Evolutionary conservation across 805 yeast species (phyloP), one percentile per base, ranked within the genome.

Genomic region (Metschnikowia vanudenii): DNA sequence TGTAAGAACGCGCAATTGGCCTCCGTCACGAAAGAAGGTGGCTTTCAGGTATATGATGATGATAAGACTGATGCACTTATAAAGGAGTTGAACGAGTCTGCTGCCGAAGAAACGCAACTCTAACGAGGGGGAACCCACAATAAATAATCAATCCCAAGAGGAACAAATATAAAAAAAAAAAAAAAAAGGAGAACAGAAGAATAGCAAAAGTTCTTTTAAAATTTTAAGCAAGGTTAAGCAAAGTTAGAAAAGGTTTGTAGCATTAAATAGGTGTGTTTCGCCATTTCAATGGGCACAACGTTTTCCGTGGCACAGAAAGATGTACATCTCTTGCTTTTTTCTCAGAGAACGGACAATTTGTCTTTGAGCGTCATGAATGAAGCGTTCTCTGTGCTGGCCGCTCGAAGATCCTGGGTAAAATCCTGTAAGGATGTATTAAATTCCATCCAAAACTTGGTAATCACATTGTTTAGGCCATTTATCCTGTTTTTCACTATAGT

Each of bases 1-100:
- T 85, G 95, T 46, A 87, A 85, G 56, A 94, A 94, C 66, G 96
- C 96, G 30, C 99, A 95, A 73, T 78, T 94, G 58, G 95, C 99
- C 42, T 79, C 91, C 57, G 96, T 94, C 37, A 94, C 99, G 14
- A 79, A 79, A 57, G 91, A 82, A 20, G 79, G 76, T 32, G 98
- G 98, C 0, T 94, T 90, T 70, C 79, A 83, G 65, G 83, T 92
- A 46, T 94, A 94, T 68, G 74, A 76, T 35, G 96, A 90, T 58
- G 87, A 80, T 37, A 85, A 85, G 65, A 88, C 96, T 57, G 88
- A 87, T 33, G 85, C 78, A 47, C 85, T 90, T 44, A 92, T 94
- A 53, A 82, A 81, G 57, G 78, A 74, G 50, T 76, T 94, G 64
- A 87, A 86, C 58, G 89, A 82, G 60, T 85, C 55, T 17, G 31